Evolutionary conservation across 1,139 yeast species (phyloP), one percentile per base, ranked within the genome.

Genomic region (Candida pseudocylindracea): DNA sequence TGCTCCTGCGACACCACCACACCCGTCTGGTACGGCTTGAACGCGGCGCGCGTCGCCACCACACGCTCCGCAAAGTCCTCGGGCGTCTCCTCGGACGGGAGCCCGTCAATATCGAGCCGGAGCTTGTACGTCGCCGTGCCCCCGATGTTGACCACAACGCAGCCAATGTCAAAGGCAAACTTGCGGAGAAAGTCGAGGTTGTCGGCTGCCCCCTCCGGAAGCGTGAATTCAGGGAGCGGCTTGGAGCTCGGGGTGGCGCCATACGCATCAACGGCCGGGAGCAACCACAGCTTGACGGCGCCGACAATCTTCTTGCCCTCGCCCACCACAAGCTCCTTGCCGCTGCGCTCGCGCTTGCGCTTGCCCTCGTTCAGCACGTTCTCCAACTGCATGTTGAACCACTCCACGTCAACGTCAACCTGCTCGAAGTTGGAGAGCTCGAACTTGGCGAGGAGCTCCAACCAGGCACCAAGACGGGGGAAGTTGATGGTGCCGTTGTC

Each of bases 311-410:
- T 69, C 53, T 72, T 74, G 51, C 88, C 93, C 38, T 72, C 73
- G 37, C 73, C 71, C 34, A 81, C 55, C 30, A 88, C 53, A 27
- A 76, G 54, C 35, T 74, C 54, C 42, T 72, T 72, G 11, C 91
- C 88, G 36, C 62, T 57, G 42, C 68, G 61, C 36, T 66, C 65
- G 48, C 91, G 66, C 45, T 67, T 71, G 45, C 65, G 67, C 39
- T 68, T 74, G 39, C 88, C 91, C 34, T 70, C 61, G 30, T 74
- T 58, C 3, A 93, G 75, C 36, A 85, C 72, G 42, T 74, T 72
- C 41, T 79, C 91, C 37, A 85, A 62, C 43, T 78, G 79, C 44
- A 74, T 68, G 49, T 80, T 81, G 51, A 83, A 79, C 94, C 95
- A 85, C 39, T 76, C 92, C 30, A 76, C 70, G 49, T 88, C 95